Conservation (phyloP, 768 basidiomycete species). For the Boletus vermiculosoides region DNA sequence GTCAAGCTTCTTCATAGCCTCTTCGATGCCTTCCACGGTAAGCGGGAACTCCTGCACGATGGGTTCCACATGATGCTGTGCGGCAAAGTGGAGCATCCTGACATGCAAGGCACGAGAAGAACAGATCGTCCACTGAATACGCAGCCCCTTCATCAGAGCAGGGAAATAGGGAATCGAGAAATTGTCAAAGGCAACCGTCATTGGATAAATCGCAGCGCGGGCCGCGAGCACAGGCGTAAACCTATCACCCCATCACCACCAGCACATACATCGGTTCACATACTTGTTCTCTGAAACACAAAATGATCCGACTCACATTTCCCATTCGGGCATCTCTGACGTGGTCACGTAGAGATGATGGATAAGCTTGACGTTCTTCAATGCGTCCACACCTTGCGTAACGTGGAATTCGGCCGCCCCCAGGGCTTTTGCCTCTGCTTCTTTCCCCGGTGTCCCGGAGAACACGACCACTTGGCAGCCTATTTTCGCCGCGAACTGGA, state of each 20-base stretch:
- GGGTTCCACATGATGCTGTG: constrained; percentile 17
- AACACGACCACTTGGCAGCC: constrained; percentile 31
- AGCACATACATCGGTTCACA: background rate
- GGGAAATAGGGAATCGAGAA: constrained; percentile 15
- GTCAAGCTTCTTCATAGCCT: background rate
- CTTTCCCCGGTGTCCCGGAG: constrained; percentile 22
- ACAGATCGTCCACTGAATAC: constrained; percentile 11
- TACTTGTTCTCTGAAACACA: background rate
- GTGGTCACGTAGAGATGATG: background rate
- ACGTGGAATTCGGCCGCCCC: constrained; percentile 30
- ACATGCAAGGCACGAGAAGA: constrained; percentile 7
- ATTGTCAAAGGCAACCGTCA: constrained; percentile 15
- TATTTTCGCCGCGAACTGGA: constrained; percentile 33
- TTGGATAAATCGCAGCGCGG: constrained; percentile 14
- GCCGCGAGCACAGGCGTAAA: constrained; percentile 20
- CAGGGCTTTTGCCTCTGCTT: constrained; percentile 23
- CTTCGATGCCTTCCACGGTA: constrained; percentile 24
- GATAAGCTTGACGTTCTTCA: background rate
- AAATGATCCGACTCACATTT: background rate
- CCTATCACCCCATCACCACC: background rate
- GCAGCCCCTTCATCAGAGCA: constrained; percentile 10
- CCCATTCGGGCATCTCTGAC: constrained; percentile 11
- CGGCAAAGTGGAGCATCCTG: constrained; percentile 29
- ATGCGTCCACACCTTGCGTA: background rate
- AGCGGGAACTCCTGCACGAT: constrained; percentile 29